A percentile compares a stretch with the other conserved stretches of the same genome.
phyloP scores from a whole-genome alignment of 495 filamentous ascomycete species.

The Penicillium pulvis region DNA sequence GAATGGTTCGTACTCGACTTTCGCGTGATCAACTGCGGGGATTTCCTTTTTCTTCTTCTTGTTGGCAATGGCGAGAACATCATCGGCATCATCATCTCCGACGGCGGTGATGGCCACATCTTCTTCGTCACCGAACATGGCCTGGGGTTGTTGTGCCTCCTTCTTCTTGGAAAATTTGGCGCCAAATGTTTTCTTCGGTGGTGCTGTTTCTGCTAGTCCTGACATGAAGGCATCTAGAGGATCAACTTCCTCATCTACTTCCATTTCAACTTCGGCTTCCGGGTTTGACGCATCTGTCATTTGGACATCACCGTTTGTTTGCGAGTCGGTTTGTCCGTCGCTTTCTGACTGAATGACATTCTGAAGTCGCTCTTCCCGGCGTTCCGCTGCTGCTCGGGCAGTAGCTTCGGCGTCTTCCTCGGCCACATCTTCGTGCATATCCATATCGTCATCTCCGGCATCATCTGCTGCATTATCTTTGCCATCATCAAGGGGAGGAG shows the following conservation, averaged over 20 bases:
- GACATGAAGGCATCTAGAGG: conserved; percentile 97
- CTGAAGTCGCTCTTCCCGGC: conserved; percentile 69
- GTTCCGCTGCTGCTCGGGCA: conserved; percentile 76
- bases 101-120: conserved; percentile 75
- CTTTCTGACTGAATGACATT: conserved; percentile 26
- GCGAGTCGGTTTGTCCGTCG: conserved; percentile 9
- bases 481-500: conserved; percentile 63
- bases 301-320: conserved; percentile 37
- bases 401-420: conserved; percentile 89
- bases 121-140: conserved; percentile 84
- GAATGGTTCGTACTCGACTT: conserved; percentile 82
- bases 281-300: conserved; percentile 51
- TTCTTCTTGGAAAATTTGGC: conserved; percentile 50
- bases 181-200: conserved; percentile 39
- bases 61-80: conserved; percentile 82
- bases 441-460: conserved; percentile 59
- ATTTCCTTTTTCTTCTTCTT: conserved; percentile 98
- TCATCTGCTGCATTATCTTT: conserved; percentile 62
- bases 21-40: conserved; percentile 79
- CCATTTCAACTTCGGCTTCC: conserved; percentile 32
- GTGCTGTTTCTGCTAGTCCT: conserved; percentile 61
- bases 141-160: conserved; percentile 64
- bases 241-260: conserved; percentile 67
- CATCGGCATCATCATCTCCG: conserved; percentile 70
- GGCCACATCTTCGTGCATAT: conserved; percentile 71